Conservation (phyloP, 495 filamentous ascomycete genomes). For the Podospora pseudopauciseta region DNA sequence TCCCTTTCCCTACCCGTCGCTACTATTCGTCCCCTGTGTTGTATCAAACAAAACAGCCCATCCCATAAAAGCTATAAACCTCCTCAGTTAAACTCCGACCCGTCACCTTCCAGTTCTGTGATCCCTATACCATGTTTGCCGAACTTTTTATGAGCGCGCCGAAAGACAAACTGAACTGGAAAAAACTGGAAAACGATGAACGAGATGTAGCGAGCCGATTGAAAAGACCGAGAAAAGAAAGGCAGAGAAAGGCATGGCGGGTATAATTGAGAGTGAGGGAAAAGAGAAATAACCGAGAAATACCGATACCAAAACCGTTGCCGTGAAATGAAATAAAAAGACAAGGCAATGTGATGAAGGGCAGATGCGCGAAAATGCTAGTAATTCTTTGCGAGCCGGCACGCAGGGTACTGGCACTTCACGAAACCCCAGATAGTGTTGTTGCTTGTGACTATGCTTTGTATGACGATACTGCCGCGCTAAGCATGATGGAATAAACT, state of each 20-base stretch:
- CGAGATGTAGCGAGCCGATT: background rate
- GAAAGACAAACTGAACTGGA: background rate
- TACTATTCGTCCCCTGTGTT: background rate
- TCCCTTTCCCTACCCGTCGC: background rate
- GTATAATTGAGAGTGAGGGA: background rate
- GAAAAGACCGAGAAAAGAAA: background rate
- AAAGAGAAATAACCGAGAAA: background rate
- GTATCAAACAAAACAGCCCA: background rate
- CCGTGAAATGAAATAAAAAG: background rate
- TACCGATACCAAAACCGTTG: background rate
- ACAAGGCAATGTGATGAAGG: background rate
- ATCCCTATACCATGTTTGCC: background rate
- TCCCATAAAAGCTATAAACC: background rate
- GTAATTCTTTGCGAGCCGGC: background rate
- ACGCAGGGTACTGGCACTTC: background rate
- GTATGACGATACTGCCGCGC: background rate
- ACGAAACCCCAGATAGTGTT: background rate
- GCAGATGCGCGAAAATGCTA: background rate
- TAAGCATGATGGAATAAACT: too few species aligned
- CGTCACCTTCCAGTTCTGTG: background rate
- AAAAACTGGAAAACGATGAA: background rate
- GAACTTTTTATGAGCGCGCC: background rate
- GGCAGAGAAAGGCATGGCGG: background rate
- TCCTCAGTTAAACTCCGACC: background rate
- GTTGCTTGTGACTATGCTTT: background rate